These are phyloP conservation scores for Cercophora scortea DNA, from an alignment of 495 filamentous ascomycete genomes.

Conservation along the genomic window DNA sequence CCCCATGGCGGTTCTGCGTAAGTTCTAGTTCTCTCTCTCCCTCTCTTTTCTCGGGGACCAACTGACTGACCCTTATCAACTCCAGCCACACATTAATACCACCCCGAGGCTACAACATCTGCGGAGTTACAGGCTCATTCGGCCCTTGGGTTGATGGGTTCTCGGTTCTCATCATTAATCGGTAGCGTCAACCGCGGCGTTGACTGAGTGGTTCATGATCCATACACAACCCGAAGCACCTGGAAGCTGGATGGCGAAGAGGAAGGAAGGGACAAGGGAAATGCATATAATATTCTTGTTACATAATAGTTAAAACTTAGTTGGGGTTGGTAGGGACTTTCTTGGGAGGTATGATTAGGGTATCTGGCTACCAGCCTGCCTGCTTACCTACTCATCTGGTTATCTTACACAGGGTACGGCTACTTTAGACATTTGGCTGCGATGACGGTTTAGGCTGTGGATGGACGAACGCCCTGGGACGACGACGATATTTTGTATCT, in stretches of 20 bases:
- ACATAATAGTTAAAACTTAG: not conserved
- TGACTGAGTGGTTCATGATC: not conserved
- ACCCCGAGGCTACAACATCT: slow-evolving; percentile 81
- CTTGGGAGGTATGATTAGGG: not conserved
- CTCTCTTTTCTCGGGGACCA: not conserved
- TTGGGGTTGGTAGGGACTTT: not conserved
- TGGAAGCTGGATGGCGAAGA: not conserved
- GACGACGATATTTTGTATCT: too few relatives aligned
- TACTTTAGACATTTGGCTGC: not conserved
- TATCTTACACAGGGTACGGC: too few relatives aligned
- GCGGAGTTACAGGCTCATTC: slow-evolving; percentile 76
- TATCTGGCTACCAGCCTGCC: too few relatives aligned
- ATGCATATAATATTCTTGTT: not conserved
- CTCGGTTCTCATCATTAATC: slow-evolving; percentile 63
- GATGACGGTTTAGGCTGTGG: not conserved
- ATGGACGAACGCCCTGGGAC: too few relatives aligned
- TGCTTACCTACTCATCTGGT: too few relatives aligned
- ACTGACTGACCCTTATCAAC: not conserved
- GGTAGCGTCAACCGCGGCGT: not conserved
- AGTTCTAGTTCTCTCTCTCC: slow-evolving; percentile 8
- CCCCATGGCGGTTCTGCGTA: slow-evolving; percentile 74
- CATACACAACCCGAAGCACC: not conserved
- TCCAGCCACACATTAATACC: slow-evolving; percentile 80
- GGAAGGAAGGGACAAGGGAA: not conserved
- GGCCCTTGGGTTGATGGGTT: slow-evolving; percentile 84